A percentile compares a stretch with the other conserved stretches of the same genome.
Conservation (phyloP, 768 basidiomycete species). For the Mycena galericulata region DNA sequence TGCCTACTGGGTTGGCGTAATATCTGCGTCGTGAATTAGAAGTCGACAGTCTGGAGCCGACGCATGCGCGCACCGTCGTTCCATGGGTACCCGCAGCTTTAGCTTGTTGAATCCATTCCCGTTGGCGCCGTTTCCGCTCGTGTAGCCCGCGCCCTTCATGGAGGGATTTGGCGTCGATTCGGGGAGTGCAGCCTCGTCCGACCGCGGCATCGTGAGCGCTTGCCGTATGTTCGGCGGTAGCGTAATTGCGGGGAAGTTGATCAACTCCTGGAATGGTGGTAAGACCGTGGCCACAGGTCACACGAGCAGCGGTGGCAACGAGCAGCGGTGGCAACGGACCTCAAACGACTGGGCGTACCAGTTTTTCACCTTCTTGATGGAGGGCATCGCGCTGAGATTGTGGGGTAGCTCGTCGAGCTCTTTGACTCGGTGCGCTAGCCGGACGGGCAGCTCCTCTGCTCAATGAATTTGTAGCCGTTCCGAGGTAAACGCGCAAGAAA, state of each 20-base stretch:
- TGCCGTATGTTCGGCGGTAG: slow-evolving; percentile 77
- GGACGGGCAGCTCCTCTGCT: slow-evolving; percentile 92
- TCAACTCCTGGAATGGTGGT: slow-evolving; percentile 75
- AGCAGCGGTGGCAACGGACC: too few species aligned
- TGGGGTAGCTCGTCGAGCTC: slow-evolving; percentile 96
- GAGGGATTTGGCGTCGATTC: slow-evolving; percentile 87
- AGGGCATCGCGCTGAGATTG: slow-evolving; percentile 90
- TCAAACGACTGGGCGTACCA: slow-evolving; percentile 99
- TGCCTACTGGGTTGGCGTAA: slow-evolving; percentile 79
- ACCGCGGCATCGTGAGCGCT: slow-evolving; percentile 64
- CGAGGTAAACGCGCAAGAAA: neutral
- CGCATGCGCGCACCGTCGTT: slow-evolving; percentile 70
- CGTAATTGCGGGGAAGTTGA: slow-evolving; percentile 84
- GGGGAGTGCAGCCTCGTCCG: slow-evolving; percentile 66
- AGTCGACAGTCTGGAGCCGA: slow-evolving; percentile 7
- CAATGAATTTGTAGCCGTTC: neutral
- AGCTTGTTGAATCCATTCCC: slow-evolving; percentile 64
- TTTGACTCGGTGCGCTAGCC: slow-evolving; percentile 95
- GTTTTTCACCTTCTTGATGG: slow-evolving; percentile 94
- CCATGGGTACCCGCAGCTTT: slow-evolving; percentile 85
- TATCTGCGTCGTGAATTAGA: slow-evolving; percentile 63
- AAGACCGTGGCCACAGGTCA: slow-evolving; percentile 22
- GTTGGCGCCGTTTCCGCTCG: slow-evolving; percentile 47
- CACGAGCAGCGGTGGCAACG: slow-evolving; percentile 28
- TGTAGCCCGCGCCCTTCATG: slow-evolving; percentile 43